Percentiles rank a stretch among this genome's conserved stretches.
Evolutionary conservation across 805 yeast genomes (phyloP).

Genomic region (Wickerhamiella sorbophila): DNA sequence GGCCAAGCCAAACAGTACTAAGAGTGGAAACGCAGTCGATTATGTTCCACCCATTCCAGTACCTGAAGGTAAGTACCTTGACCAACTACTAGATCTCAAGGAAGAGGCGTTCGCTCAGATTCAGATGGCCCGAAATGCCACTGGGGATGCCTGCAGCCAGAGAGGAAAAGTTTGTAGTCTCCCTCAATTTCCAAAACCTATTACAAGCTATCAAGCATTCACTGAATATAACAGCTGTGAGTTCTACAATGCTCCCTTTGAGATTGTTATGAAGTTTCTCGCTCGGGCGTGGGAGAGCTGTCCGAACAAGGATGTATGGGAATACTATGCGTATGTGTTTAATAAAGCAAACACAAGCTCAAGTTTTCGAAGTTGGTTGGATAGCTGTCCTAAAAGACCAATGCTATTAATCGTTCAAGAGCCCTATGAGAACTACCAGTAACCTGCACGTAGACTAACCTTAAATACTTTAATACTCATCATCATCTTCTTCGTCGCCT

Average conservation of each 20-base stretch:
- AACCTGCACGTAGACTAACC: too few species aligned
- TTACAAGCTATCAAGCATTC: background rate
- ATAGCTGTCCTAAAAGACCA: background rate
- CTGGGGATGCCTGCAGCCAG: too few species aligned
- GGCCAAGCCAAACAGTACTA: too few species aligned
- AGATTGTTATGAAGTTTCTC: background rate
- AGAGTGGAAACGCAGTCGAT: too few species aligned
- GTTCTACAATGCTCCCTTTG: background rate
- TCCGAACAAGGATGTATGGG: background rate
- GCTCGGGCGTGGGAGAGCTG: background rate
- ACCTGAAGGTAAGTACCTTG: too few species aligned
- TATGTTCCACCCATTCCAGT: too few species aligned
- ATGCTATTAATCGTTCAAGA: background rate
- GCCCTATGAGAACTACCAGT: too few species aligned
- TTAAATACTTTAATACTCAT: too few species aligned
- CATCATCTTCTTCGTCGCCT: constrained; percentile 33
- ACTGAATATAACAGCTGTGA: background rate
- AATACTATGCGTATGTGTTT: background rate
- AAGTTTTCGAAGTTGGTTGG: background rate
- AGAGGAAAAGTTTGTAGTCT: too few species aligned
- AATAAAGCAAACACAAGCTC: background rate
- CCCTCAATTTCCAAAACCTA: background rate
- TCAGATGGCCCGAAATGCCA: too few species aligned
- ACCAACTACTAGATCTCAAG: too few species aligned
- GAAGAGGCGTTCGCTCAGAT: too few species aligned